A percentile compares a stretch with the other conserved stretches of the same genome.
phyloP scores from a whole-genome alignment of 495 filamentous ascomycete genomes.

The Bathelium albidoporum region DNA sequence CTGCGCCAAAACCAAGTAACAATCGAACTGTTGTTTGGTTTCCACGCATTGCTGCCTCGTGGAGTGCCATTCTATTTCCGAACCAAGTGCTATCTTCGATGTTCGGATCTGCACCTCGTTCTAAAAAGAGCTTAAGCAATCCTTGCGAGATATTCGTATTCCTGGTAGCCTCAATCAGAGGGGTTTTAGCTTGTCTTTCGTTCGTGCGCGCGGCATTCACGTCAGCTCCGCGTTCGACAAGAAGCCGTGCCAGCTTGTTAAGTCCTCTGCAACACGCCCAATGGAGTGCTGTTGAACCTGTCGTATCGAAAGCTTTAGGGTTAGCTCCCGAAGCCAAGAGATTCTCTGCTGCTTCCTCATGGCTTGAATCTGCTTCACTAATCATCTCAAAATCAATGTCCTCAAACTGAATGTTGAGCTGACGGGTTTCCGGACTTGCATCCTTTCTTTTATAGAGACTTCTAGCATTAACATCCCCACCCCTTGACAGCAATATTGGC shows the following conservation, averaged over 20 bases:
- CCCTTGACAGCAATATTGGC: background rate
- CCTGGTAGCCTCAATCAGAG: conserved; percentile 1
- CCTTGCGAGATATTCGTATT: background rate
- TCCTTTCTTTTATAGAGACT: conserved; percentile 1
- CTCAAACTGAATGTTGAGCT: background rate
- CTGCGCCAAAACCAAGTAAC: conserved; percentile 2
- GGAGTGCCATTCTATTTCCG: background rate
- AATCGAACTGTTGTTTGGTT: background rate
- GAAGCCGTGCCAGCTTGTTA: background rate
- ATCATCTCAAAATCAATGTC: conserved; percentile 1
- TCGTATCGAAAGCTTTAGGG: background rate
- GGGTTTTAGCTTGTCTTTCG: background rate
- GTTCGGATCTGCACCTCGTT: conserved; percentile 1
- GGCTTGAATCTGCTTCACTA: background rate
- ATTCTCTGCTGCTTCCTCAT: conserved; percentile 1
- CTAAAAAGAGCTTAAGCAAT: background rate
- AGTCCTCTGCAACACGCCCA: background rate
- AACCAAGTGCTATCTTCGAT: background rate
- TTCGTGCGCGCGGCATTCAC: background rate
- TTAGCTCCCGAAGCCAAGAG: background rate
- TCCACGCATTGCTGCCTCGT: background rate
- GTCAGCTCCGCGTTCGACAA: background rate
- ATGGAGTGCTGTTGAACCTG: conserved; percentile 1
- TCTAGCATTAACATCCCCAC: background rate
- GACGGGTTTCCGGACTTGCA: background rate